Base-by-base conservation (phyloP, 2,329 filamentous ascomycete species). In the Ophiostoma triangulosporum region DNA sequence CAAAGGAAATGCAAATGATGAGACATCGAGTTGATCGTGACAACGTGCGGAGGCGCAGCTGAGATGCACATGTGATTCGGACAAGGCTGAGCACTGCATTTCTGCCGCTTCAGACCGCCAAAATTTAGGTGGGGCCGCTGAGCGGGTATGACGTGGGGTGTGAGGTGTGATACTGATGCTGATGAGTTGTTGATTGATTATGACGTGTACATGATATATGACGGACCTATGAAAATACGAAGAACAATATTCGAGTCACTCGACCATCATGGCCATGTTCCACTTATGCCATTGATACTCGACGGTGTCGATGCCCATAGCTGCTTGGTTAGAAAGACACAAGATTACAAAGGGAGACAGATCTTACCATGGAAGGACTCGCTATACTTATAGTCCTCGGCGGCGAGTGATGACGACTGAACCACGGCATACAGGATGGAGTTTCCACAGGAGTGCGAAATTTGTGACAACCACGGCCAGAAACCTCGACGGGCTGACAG, bases 281-380 rank as follows among this genome's bases (percentile, higher is more conserved):
- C 54, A 55, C 2, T 50, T 55, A 35, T 55, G 53, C 49, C 50
- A 55, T 45, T 55, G 53, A 24, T 45, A 55, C 26, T 55, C 54
- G 14, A 49, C 22, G 15, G 48, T 52, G 35, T 52, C 50, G 22
- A 52, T 46, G 26, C 54, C 54, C 22, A 55, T 27, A 24, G 53
- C 53, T 55, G 38, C 6, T 29, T 12, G 17, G 43, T 46, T 46
- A 46, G 43, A 46, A 4, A 29, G 22, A 14, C n/a, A 12, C 24
- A 26, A 8, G 4, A 43, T 24, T 7, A 17, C 2, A n/a, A 8
- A 24, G 7, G 4, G 6, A 40, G 8, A 6, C 26, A 17, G 26
- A 24, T 27, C 43, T 29, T 4, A 46, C 43, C 43, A 29, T 31
- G 17, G 15, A 46, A 11, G 7, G 26, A 46, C 4, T 29, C 24